Base-by-base conservation (phyloP, 768 basidiomycete genomes). In the Lyophyllum atratum region DNA sequence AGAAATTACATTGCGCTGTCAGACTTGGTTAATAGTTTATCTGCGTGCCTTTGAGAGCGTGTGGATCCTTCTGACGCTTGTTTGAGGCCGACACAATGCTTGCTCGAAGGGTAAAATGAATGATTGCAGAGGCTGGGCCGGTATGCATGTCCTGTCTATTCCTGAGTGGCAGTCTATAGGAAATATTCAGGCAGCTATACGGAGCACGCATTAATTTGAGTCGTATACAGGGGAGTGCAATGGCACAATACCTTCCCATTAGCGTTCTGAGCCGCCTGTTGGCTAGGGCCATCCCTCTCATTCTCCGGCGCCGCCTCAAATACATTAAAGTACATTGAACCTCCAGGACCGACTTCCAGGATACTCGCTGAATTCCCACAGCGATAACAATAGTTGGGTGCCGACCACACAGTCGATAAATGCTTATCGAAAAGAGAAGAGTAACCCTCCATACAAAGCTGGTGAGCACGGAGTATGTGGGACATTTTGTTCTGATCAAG, bases 261-360 rank as follows among this genome's bases (percentile, higher is more conserved):
- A 45, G 81, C 84, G 67, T 78, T 90, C 69, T 90, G 89, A 7
- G 82, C 80, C 11, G 82, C 82, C 68, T 94, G 92, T 49, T 93
- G 89, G 59, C 68, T 84, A 1, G 94, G 93, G 3, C 93, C 93
- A 65, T 96, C 93, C 46, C 90, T 74, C 66, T 98, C 97, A 70
- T 99, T 99, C 74, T 99, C 97, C 4, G 97, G 97, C 1, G 97
- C 97, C 3, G 97, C 97, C 61, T 95, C 93, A 70, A 99, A 98
- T 33, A 98, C 97, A 65, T 98, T 99, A 73, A 98, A 98, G 72
- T 89, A 93, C 83, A 91, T 89, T 17, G 77, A 76, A 43, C 87
- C 93, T 7, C 86, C 92, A 4, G 95, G 96, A 0, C 93, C 91
- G 39, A 99, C 92, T 76, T 98, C 96, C 56, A 98, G 78, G 64